These are phyloP conservation scores for Plasmodium vinckei DNA, from an alignment of 169 alveolate genomes.

Conservation along the genomic window DNA sequence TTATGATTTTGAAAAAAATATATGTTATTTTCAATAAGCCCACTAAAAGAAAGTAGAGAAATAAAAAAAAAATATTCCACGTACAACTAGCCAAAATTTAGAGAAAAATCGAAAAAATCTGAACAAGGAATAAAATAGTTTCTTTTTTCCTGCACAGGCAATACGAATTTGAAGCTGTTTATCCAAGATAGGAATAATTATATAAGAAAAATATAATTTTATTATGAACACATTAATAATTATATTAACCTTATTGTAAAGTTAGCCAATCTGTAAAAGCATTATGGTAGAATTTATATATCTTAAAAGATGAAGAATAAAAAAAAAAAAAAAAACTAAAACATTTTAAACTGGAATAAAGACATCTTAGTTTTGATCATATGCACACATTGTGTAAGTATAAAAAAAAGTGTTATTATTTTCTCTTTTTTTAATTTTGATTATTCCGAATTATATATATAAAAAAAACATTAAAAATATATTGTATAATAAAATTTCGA, in stretches of 20 bases:
- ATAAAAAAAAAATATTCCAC: slow-evolving; percentile 1
- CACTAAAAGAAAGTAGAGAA: neutral
- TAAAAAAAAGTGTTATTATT: neutral
- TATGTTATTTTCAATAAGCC: slow-evolving; percentile 13
- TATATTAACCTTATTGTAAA: too few species aligned
- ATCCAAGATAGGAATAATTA: too few species aligned
- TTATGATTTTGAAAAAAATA: slow-evolving; percentile 38
- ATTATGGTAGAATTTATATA: neutral
- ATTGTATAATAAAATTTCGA: slow-evolving; percentile 22
- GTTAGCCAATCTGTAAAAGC: too few species aligned
- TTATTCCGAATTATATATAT: slow-evolving; percentile 30
- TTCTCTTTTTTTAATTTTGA: slow-evolving; percentile 11
- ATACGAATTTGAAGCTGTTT: too few species aligned
- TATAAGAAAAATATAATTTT: too few species aligned
- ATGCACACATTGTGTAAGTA: slow-evolving; percentile 13
- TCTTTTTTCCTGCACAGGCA: too few species aligned
- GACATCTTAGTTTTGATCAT: slow-evolving; percentile 16
- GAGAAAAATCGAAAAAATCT: too few species aligned
- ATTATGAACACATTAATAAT: too few species aligned
- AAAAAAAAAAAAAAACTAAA: slow-evolving; percentile 18
- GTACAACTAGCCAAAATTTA: too few species aligned
- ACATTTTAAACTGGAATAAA: slow-evolving; percentile 42
- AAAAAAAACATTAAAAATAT: slow-evolving; percentile 51
- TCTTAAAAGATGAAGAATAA: neutral
- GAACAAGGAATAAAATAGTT: too few species aligned